Base-by-base conservation (phyloP, 106 monocot genomes). In the Dioscorea zingiberensis region DNA sequence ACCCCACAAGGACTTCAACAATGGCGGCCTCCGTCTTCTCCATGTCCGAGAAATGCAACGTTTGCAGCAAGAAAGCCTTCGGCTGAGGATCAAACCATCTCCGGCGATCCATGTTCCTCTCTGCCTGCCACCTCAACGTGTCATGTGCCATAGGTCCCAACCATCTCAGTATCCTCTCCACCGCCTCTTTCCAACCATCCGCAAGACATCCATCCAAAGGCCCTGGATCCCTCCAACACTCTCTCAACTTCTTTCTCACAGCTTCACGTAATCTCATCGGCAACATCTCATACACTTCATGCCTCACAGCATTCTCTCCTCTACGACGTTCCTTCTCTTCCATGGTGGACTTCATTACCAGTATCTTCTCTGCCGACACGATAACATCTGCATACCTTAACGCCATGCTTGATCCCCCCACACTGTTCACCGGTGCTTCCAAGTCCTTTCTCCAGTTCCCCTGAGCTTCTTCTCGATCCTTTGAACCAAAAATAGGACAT, bases 1-100 rank as follows among this genome's bases (percentile, higher is more conserved):
- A 64, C 18, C 83, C 95, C 5, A 83, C 88, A 18, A 95, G 61
- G 17, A 95, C 76, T 72, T 93, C 93, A 14, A 64, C 80, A 10
- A 93, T 77, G 13, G 89, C 85, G 11, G 89, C 79, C 76, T 89
- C 88, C 21, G 81, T 76, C 77, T 89, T 93, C 66, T 80, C 93
- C 72, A 26, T 65, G 59, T 86, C 83, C 2, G 95, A 70, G 38
- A 91, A 74, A n/a, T 79, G 77, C 54, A 95, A 68, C 27, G 95
- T 95, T 71, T 95, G 91, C 45, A 83, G 32, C 74, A 75, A 25
- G 16, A 81, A 54, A 16, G 65, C 77, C 64, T 75, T 56, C 14
- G 84, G 60, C 24, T 23, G n/a, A 2, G 59, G 19, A 16, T 71
- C 66, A 56, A 81, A 78, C 29, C 84, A 60, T 66, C 49, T 60